These are phyloP conservation scores for Persicaria maculosa DNA, from an alignment of 148 eudicot genomes.

Conservation along the genomic window DNA sequence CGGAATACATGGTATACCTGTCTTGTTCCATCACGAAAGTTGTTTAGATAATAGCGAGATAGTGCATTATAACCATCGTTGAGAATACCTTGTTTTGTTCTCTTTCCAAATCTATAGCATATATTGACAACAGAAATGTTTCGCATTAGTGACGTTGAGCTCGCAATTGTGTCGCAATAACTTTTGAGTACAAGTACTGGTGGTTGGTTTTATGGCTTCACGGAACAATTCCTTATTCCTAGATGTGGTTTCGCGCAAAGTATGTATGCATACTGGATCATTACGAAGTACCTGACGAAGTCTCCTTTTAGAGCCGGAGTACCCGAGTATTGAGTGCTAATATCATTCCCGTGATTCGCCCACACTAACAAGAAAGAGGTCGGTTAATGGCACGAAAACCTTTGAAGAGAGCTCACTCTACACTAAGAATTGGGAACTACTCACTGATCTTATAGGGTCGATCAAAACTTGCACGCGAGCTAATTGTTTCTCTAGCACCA, in stretches of 20 bases:
- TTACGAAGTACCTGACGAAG: not conserved
- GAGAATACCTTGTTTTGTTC: conserved; percentile 6
- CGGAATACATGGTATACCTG: not conserved
- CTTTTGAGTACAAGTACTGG: no score
- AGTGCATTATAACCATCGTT: conserved; percentile 8
- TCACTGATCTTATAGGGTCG: conserved; percentile 68
- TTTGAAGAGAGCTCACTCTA: no score
- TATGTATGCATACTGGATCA: no score
- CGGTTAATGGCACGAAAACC: not conserved
- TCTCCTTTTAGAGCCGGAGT: conserved; percentile 1
- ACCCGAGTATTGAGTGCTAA: not conserved
- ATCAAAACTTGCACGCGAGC: conserved; percentile 67
- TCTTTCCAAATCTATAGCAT: not conserved
- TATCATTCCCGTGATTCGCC: not conserved
- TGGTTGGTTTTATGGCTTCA: no score
- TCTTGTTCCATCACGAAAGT: conserved; percentile 8
- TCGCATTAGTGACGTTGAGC: no score
- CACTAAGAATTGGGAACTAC: conserved; percentile 11
- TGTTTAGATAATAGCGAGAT: conserved; percentile 3
- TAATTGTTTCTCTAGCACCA: conserved; percentile 69
- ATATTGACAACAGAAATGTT: not conserved
- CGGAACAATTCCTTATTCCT: no score
- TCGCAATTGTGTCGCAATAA: no score
- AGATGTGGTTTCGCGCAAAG: no score
- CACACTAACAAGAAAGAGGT: not conserved